Conservation (phyloP, 1,284 basidiomycete genomes). For the Hortiboletus rubellus region DNA sequence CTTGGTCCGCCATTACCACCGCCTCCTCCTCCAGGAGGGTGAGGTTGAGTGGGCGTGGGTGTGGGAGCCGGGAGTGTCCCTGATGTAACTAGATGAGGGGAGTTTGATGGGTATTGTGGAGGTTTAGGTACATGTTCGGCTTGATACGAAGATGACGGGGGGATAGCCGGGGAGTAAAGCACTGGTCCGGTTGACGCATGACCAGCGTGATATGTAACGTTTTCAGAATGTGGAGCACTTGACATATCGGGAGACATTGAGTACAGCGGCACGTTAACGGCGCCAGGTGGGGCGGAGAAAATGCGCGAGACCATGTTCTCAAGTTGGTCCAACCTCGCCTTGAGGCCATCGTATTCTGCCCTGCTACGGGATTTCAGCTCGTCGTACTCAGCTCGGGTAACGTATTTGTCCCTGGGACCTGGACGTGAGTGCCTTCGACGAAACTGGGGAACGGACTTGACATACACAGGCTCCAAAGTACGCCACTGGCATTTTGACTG, state of each 20-base stretch:
- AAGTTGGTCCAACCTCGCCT: constrained; percentile 40
- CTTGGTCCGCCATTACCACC: constrained; percentile 15
- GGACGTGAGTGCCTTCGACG: constrained; percentile 14
- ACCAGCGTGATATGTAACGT: constrained; percentile 30
- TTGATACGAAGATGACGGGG: constrained; percentile 29
- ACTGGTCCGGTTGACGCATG: constrained; percentile 29
- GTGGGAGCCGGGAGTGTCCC: constrained; percentile 16
- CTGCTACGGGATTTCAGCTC: constrained; percentile 43
- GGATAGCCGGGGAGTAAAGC: constrained; percentile 26
- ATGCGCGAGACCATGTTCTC: constrained; percentile 36
- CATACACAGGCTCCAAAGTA: constrained; percentile 57
- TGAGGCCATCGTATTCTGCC: constrained; percentile 53
- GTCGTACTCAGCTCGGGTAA: constrained; percentile 53
- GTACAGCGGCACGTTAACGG: constrained; percentile 34
- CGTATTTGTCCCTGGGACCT: constrained; percentile 53
- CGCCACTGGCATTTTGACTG: constrained; percentile 58
- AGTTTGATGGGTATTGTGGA: constrained; percentile 21
- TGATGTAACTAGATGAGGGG: constrained; percentile 31
- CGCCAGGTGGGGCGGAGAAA: constrained; percentile 28
- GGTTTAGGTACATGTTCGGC: constrained; percentile 26
- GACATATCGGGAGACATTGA: constrained; percentile 33
- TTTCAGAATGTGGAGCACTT: constrained; percentile 28
- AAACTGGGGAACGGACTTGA: constrained; percentile 4
- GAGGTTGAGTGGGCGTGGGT: constrained; percentile 17
- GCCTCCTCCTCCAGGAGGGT: constrained; percentile 10